Conservation (phyloP, 2,329 filamentous ascomycete species). For the Bimuria novae-zelandiae region DNA sequence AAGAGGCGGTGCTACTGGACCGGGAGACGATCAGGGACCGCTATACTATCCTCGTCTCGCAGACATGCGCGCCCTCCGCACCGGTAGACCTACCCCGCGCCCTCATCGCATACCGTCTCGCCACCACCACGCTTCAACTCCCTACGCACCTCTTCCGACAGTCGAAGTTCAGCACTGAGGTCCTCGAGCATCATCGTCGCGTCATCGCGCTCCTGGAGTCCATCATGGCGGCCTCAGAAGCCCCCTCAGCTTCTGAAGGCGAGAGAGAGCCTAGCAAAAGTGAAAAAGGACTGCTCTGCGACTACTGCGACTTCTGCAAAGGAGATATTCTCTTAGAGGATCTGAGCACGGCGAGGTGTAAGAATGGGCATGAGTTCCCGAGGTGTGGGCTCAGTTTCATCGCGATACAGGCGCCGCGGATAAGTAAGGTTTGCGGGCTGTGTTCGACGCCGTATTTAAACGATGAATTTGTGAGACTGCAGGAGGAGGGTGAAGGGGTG, state of each 20-base stretch:
- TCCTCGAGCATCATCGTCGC: conserved; percentile 25
- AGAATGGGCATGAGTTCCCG: conserved; percentile 58
- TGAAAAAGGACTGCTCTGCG: conserved; percentile 34
- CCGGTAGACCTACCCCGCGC: conserved; percentile 25
- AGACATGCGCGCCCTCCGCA: conserved; percentile 27
- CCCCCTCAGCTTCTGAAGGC: neutral
- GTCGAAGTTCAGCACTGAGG: conserved; percentile 26
- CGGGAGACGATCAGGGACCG: conserved; percentile 35
- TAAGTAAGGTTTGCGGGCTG: conserved; percentile 59
- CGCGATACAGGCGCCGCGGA: conserved; percentile 58
- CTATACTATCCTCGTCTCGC: conserved; percentile 35
- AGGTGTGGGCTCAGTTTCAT: conserved; percentile 60
- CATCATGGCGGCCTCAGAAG: conserved; percentile 12
- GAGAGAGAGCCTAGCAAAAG: neutral
- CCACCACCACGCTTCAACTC: conserved; percentile 24
- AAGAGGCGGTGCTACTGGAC: conserved; percentile 25
- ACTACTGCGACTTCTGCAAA: conserved; percentile 60
- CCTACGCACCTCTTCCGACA: conserved; percentile 20
- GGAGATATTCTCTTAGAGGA: conserved; percentile 54
- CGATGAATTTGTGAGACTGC: conserved; percentile 45
- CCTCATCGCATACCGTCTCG: conserved; percentile 40
- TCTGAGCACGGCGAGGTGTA: conserved; percentile 53
- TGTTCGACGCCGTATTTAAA: conserved; percentile 57
- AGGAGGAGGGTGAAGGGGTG: conserved; percentile 20
- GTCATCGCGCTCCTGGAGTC: conserved; percentile 25